Conservation (phyloP, 805 yeast species). For the Sporopachydermia quercuum region DNA sequence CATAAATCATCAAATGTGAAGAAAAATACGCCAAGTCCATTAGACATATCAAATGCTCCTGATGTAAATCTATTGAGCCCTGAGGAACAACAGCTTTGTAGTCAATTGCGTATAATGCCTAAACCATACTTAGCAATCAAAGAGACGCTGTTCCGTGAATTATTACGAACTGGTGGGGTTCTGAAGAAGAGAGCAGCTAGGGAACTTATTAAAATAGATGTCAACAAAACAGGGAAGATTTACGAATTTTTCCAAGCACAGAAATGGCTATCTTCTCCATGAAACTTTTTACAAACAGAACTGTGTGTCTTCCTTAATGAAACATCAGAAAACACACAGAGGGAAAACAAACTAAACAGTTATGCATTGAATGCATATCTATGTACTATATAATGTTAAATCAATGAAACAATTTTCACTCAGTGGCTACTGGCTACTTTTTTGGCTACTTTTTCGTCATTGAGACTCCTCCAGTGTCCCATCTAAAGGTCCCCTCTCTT, state of each 20-base stretch:
- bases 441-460: too few species aligned
- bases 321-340: too few species aligned
- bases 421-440: too few species aligned
- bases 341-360: too few species aligned
- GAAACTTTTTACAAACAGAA: too few species aligned
- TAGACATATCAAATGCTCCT: conserved; percentile 41
- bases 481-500: too few species aligned
- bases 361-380: too few species aligned
- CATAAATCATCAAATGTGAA: conserved; percentile 4
- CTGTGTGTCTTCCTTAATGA: too few species aligned
- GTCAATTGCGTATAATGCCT: conserved; percentile 72
- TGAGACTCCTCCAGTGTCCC: too few species aligned
- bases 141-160: conserved; percentile 76
- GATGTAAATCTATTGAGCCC: conserved; percentile 71
- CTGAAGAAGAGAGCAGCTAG: conserved; percentile 76
- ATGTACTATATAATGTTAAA: too few species aligned
- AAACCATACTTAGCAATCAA: conserved; percentile 90
- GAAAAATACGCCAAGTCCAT: conserved; percentile 13
- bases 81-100: conserved; percentile 81
- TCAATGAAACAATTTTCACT: too few species aligned
- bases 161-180: conserved; percentile 71
- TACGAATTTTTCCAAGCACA: conserved; percentile 89
- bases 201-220: conserved; percentile 72
- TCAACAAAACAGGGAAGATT: conserved; percentile 70
- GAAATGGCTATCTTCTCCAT: conserved; percentile 50